Conservation (phyloP, 2,329 filamentous ascomycete genomes). For the Chaetomium strumarium region DNA sequence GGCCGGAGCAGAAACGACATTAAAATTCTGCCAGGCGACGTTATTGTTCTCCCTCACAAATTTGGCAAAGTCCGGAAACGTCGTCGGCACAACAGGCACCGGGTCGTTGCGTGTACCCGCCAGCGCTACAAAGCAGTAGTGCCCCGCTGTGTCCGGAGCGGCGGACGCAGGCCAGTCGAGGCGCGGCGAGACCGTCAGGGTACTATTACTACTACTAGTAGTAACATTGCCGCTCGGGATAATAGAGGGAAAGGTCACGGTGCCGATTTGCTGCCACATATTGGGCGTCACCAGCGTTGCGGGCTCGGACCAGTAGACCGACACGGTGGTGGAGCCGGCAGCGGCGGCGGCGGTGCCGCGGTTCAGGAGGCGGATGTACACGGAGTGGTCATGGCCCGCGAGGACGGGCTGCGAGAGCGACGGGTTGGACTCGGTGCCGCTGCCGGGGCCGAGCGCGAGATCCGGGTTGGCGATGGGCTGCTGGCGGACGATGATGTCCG, state of each 20-base stretch:
- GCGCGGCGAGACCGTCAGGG: conserved; percentile 2
- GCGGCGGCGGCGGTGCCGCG: conserved; percentile 1
- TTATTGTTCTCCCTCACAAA: conserved; percentile 13
- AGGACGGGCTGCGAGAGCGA: conserved; percentile 8
- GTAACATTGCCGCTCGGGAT: not conserved
- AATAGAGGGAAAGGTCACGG: not conserved
- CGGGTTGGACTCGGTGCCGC: conserved; percentile 6
- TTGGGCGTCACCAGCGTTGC: conserved; percentile 12
- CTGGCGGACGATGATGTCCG: conserved; percentile 15
- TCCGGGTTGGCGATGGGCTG: conserved; percentile 4
- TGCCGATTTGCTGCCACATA: conserved; percentile 8
- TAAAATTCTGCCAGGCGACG: conserved; percentile 10
- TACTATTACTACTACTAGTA: too few species aligned
- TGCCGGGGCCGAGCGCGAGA: conserved; percentile 1
- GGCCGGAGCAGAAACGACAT: not conserved
- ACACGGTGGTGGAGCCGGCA: not conserved
- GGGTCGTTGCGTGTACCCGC: conserved; percentile 1
- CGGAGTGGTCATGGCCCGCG: conserved; percentile 3
- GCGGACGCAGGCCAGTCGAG: conserved; percentile 3
- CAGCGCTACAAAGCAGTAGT: conserved; percentile 14
- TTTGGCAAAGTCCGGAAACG: conserved; percentile 6
- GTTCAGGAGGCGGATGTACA: conserved; percentile 13
- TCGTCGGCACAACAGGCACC: not conserved
- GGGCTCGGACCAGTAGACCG: conserved; percentile 7
- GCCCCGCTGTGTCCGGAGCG: not conserved